These are phyloP conservation scores for Fusarium austroafricanum DNA, from an alignment of 2,329 filamentous ascomycete genomes.

Conservation along the genomic window DNA sequence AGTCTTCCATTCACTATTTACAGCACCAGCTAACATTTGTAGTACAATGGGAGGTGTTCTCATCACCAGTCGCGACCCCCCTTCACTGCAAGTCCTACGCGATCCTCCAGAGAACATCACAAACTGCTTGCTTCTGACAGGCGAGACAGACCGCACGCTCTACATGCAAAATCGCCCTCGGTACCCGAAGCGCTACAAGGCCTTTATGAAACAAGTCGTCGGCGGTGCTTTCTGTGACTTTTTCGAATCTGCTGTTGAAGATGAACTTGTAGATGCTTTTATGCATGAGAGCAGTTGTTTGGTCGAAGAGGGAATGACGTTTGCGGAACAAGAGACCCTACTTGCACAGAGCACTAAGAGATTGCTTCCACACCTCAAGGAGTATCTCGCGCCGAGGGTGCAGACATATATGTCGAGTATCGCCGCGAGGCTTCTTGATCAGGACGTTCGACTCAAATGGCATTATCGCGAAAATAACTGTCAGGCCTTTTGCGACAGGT, in stretches of 20 bases:
- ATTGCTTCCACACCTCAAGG: slow-evolving; percentile 38
- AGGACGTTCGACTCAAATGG: slow-evolving; percentile 47
- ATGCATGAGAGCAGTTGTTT: slow-evolving; percentile 39
- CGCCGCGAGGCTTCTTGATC: slow-evolving; percentile 43
- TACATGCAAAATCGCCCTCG: slow-evolving; percentile 33
- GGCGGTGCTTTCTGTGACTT: slow-evolving; percentile 51
- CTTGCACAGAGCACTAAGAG: slow-evolving; percentile 17
- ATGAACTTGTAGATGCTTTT: slow-evolving; percentile 45
- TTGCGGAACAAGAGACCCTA: slow-evolving; percentile 19
- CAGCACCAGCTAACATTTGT: not conserved
- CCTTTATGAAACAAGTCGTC: slow-evolving; percentile 55
- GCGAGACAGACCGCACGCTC: slow-evolving; percentile 29
- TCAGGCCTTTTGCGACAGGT: slow-evolving; percentile 52
- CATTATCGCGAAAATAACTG: slow-evolving; percentile 50
- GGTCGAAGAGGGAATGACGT: slow-evolving; percentile 15
- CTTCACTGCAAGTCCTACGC: slow-evolving; percentile 36
- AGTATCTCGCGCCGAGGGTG: slow-evolving; percentile 41
- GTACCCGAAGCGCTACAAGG: slow-evolving; percentile 50
- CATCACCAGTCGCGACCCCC: slow-evolving; percentile 43
- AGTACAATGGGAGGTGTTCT: slow-evolving; percentile 43
- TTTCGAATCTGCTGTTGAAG: slow-evolving; percentile 39
- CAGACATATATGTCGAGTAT: slow-evolving; percentile 48
- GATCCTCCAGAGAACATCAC: slow-evolving; percentile 21
- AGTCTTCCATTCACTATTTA: slow-evolving; percentile 12
- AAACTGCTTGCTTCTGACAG: slow-evolving; percentile 40